These are phyloP conservation scores for Phytophthora nicotianae DNA, from an alignment of 352 stramenopile species.

Conservation along the genomic window DNA sequence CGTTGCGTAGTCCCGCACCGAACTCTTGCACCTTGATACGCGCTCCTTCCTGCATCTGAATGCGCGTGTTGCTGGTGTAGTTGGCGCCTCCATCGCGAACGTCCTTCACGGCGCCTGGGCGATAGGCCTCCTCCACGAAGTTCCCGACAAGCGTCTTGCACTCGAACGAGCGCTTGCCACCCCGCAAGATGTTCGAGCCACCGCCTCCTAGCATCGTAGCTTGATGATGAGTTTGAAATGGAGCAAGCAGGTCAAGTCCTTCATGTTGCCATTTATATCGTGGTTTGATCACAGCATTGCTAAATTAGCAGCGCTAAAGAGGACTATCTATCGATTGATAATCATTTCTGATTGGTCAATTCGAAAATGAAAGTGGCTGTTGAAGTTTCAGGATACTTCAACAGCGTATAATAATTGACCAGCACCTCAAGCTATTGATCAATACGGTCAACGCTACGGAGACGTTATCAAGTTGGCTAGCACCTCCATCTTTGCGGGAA, in stretches of 20 bases:
- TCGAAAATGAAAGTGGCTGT: no score
- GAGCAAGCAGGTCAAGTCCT: not conserved
- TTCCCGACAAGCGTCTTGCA: slow-evolving; percentile 84
- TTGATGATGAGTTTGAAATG: not conserved
- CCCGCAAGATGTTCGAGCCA: slow-evolving; percentile 82
- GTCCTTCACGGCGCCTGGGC: slow-evolving; percentile 50
- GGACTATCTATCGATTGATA: no score
- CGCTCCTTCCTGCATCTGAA: slow-evolving; percentile 63
- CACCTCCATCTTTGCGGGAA: no score
- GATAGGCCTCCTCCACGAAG: slow-evolving; percentile 82
- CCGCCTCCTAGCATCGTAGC: slow-evolving; percentile 48
- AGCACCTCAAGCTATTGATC: no score
- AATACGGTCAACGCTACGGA: no score
- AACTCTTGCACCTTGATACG: slow-evolving; percentile 44
- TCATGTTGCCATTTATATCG: not conserved
- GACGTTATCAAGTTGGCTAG: no score
- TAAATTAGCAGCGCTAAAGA: slow-evolving; percentile 15
- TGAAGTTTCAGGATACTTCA: no score
- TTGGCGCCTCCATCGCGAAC: slow-evolving; percentile 46
- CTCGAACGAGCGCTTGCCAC: slow-evolving; percentile 76
- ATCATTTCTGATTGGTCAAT: slow-evolving; percentile 22
- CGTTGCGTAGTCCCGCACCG: slow-evolving; percentile 50
- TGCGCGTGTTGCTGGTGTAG: slow-evolving; percentile 61
- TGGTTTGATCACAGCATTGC: no score
- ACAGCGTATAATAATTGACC: no score